phyloP scores from a whole-genome alignment of 345 rosid genomes.

The Rubroshorea leprosula region DNA sequence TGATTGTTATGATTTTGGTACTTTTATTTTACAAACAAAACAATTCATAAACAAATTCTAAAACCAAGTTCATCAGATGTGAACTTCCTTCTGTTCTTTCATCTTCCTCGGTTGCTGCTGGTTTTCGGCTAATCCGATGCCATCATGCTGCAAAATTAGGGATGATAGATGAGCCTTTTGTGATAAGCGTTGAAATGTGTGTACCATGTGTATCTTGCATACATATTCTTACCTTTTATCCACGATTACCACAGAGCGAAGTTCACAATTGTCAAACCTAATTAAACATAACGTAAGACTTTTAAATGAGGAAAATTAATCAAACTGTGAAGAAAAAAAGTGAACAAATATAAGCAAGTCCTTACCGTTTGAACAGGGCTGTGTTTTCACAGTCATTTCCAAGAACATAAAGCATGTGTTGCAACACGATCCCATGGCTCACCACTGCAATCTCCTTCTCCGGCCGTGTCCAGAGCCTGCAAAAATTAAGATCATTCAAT shows the following conservation, averaged over 20 bases:
- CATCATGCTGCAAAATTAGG: no score
- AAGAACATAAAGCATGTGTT: slow-evolving; percentile 37
- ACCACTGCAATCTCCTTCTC: slow-evolving; percentile 85
- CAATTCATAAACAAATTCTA: no score
- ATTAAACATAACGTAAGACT: neutral
- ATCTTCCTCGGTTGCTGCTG: no score
- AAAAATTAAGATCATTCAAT: no score
- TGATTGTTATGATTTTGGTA: neutral
- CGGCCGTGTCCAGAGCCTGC: slow-evolving; percentile 65
- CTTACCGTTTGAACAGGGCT: slow-evolving; percentile 34
- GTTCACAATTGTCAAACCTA: slow-evolving; percentile 57
- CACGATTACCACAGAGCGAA: slow-evolving; percentile 42
- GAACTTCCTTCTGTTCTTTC: no score
- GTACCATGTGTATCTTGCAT: no score
- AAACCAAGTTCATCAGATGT: no score
- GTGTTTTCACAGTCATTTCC: slow-evolving; percentile 30
- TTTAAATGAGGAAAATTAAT: neutral
- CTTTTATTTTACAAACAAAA: no score
- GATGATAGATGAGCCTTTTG: no score
- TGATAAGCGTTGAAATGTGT: no score
- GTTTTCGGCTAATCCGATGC: no score
- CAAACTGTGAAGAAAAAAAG: neutral
- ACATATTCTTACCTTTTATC: no score
- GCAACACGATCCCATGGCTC: slow-evolving; percentile 66
- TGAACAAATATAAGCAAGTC: neutral